phyloP scores from a whole-genome alignment of 1,284 basidiomycete species.

The Meira nashicola region DNA sequence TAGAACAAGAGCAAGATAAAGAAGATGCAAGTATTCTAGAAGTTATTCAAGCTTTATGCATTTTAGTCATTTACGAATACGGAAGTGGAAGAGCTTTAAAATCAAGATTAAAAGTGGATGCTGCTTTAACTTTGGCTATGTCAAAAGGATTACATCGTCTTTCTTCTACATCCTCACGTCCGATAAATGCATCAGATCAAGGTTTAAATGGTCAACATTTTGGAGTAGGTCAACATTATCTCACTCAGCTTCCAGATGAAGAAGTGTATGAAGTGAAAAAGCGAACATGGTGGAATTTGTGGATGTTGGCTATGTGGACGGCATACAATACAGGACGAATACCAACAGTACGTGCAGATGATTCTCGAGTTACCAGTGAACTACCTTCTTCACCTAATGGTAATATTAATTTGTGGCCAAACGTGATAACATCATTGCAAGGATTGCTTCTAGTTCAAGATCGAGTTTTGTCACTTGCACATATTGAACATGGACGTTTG shows the following conservation, averaged over 20 bases:
- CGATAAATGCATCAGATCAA: neutral
- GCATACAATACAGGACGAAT: conserved; percentile 45
- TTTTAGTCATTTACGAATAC: conserved; percentile 42
- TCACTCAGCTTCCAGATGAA: conserved; percentile 7
- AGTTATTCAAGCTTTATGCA: conserved; percentile 38
- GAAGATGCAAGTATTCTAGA: conserved; percentile 27
- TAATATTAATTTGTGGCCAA: conserved; percentile 20
- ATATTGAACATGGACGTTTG: conserved; percentile 15
- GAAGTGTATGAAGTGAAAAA: conserved; percentile 45
- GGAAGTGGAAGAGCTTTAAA: conserved; percentile 43
- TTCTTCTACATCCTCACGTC: neutral
- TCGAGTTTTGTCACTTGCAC: conserved; percentile 35
- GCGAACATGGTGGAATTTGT: conserved; percentile 44
- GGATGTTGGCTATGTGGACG: conserved; percentile 38
- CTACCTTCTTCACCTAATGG: conserved; percentile 28
- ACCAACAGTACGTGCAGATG: conserved; percentile 44
- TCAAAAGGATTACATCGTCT: conserved; percentile 41
- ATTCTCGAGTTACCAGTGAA: conserved; percentile 42
- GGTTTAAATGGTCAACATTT: conserved; percentile 1
- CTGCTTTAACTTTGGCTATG: conserved; percentile 46
- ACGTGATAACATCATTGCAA: conserved; percentile 38
- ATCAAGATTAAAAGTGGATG: conserved; percentile 43
- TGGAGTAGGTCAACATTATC: conserved; percentile 1
- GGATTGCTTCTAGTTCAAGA: conserved; percentile 40
- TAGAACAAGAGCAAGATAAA: neutral